Conservation (phyloP, 2,329 filamentous ascomycete species). For the Akanthomyces lecanii region DNA sequence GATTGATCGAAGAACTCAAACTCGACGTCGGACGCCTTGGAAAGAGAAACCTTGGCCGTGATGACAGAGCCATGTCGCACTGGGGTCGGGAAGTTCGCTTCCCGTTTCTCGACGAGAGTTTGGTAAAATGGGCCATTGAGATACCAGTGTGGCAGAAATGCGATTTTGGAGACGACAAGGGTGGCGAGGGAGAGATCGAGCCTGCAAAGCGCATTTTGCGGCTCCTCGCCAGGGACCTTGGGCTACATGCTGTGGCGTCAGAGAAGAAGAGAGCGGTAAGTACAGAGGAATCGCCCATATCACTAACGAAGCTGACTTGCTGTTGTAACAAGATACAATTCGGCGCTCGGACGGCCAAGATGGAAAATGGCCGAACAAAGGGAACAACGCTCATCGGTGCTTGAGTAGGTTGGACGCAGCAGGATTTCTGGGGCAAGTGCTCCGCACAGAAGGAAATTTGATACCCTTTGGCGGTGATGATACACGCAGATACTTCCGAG, state of each 20-base stretch:
- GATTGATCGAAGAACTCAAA: slow-evolving; percentile 75
- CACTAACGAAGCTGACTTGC: neutral
- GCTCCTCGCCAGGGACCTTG: slow-evolving; percentile 69
- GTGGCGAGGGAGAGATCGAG: slow-evolving; percentile 49
- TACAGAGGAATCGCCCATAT: neutral
- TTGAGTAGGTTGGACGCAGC: neutral
- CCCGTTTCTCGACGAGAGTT: slow-evolving; percentile 81
- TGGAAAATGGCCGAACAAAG: slow-evolving; percentile 65
- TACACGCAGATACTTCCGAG: slow-evolving; percentile 71
- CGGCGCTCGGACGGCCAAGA: slow-evolving; percentile 76
- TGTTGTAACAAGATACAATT: slow-evolving; percentile 63
- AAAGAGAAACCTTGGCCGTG: slow-evolving; percentile 89
- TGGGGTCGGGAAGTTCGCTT: slow-evolving; percentile 88
- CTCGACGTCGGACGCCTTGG: slow-evolving; percentile 83
- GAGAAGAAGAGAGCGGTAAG: slow-evolving; percentile 90
- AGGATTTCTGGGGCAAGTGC: neutral
- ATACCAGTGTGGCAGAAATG: slow-evolving; percentile 80
- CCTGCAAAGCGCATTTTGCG: slow-evolving; percentile 78
- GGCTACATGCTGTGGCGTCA: slow-evolving; percentile 65
- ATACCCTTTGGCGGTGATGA: slow-evolving; percentile 57
- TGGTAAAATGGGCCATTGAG: slow-evolving; percentile 76
- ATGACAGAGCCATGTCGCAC: slow-evolving; percentile 85
- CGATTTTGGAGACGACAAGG: slow-evolving; percentile 62
- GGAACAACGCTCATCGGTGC: slow-evolving; percentile 57
- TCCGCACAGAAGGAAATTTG: neutral